Base-by-base conservation (phyloP, 2,329 filamentous ascomycete genomes). In the Penicillium sp. region DNA sequence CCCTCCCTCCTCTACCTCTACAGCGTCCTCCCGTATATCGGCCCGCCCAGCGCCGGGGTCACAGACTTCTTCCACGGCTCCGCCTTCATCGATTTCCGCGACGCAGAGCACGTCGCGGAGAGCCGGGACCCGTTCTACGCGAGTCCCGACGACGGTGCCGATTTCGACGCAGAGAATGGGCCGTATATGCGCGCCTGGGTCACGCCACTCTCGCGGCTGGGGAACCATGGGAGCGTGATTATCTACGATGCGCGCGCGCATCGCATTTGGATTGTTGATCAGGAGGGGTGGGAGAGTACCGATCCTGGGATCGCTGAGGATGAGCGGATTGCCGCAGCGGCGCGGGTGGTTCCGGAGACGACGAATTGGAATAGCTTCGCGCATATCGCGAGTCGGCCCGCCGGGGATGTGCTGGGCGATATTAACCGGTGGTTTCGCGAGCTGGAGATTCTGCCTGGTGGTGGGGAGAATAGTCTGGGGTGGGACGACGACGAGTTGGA, bases 121-220 rank as follows among this genome's bases (percentile, higher is more conserved):
- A 9, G 8, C 8, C 19, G 21, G 21, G 45, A 48, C 21, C 45
- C 45, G 45, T 48, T 23, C n/a, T 48, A 48, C 21, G 45, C 45
- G 19, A 7, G 7, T 26, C 45, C 19, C 17, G 44, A 46, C 1
- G 8, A 35, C 2, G 45, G n/a, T 7, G n/a, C 3, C 6, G 45
- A 48, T 19, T 48, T 48, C 21, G 19, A 21, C 19, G 45, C 45
- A 17, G 45, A 23, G 45, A 23, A 48, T 13, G 65, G 69, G 6
- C 64, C 67, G 54, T 71, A 70, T 13, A 68, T 75, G 62, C 68
- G 66, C 5, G 69, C 73, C 3, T 75, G 72, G 69, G 67, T 72
- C 62, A 75, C 73, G 55, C 64, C 71, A 6, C 58, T 74, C 13
- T 71, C 69, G 1, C 26, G 38, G 31, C n/a, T 72, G 4, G 70